Percentiles rank a stretch among this genome's conserved stretches.
Evolutionary conservation across 495 filamentous ascomycete genomes (phyloP).

Genomic region (Lophiotrema nucula): DNA sequence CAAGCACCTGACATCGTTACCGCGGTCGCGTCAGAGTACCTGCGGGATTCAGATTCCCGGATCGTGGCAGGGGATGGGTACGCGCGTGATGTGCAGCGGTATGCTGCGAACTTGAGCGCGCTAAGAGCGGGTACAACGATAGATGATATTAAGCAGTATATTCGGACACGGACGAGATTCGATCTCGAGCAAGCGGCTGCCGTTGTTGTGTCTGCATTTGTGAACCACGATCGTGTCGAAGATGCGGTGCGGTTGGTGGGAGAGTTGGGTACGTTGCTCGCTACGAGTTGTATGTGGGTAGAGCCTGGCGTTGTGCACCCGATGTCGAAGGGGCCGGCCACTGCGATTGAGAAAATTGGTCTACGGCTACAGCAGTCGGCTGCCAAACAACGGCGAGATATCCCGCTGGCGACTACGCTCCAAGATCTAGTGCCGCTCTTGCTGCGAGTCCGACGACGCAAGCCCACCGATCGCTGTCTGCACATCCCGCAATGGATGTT

Average conservation of each 20-base stretch:
- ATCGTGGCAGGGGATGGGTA: no score
- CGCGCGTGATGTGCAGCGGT: background rate
- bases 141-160: conserved; percentile 6
- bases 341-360: background rate
- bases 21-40: background rate
- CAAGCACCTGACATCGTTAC: background rate
- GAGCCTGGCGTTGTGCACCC: background rate
- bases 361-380: conserved; percentile 1
- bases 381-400: background rate
- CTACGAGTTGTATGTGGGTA: conserved; percentile 21
- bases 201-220: conserved; percentile 10
- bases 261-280: conserved; percentile 11
- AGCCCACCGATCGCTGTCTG: conserved; percentile 2
- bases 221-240: conserved; percentile 3
- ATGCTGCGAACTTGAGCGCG: conserved; percentile 10
- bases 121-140: background rate
- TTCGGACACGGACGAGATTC: conserved; percentile 2
- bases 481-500: conserved; percentile 17
- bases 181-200: conserved; percentile 20
- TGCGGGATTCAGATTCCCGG: background rate
- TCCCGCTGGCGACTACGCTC: background rate
- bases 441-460: conserved; percentile 9
- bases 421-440: conserved; percentile 4
- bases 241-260: conserved; percentile 12
- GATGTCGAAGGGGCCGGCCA: background rate